Evolutionary conservation across 2,329 filamentous ascomycete species (phyloP), one percentile per base, ranked within the genome.

Genomic region (Botrytis fragariae): DNA sequence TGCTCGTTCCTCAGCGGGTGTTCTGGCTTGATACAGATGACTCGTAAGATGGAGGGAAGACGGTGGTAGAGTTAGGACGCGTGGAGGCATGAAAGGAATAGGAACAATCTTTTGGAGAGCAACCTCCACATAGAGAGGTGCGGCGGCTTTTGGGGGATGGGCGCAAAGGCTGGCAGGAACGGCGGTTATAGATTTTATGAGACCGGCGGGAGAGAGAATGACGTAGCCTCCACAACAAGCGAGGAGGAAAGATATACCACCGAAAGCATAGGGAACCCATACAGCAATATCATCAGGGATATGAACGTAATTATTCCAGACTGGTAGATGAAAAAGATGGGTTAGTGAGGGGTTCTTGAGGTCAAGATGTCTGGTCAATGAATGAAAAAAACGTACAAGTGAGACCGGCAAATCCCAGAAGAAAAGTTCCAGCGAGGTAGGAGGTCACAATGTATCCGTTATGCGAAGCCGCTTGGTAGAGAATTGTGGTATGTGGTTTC

Each of bases 401-500:
- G 77, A 85, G 83, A 64, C 83, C 81, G 2, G 86, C 84, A 78
- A 86, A 89, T 54, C 81, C 77, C 73, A 88, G 84, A 80, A 86
- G 88, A 78, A 87, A 87, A 35, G 84, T 74, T 3, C 87, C 87
- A 39, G 88, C 86, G 22, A 83, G 81, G 81, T 90, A 90, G 79
- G 88, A 88, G 63, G 88, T 87, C 76, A 88, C 79, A 75, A 91
- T 86, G 81, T 90, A 91, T 82, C 86, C 85, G 73, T 87, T 87
- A 78, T 92, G 90, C 1, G 89, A 89, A 22, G 89, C 89, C 1
- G 87, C 87, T 78, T 90, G 85, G 83, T 92, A 93, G 61, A 93
- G 84, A 4, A 87, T 81, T 12, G 91, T 89, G 8, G 87, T 85
- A 2, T 84, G 82, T n/a, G 85, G 79, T 75, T 88, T 87, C 73